Conservation (phyloP, 768 basidiomycete species). For the Naganishia vishniacii region DNA sequence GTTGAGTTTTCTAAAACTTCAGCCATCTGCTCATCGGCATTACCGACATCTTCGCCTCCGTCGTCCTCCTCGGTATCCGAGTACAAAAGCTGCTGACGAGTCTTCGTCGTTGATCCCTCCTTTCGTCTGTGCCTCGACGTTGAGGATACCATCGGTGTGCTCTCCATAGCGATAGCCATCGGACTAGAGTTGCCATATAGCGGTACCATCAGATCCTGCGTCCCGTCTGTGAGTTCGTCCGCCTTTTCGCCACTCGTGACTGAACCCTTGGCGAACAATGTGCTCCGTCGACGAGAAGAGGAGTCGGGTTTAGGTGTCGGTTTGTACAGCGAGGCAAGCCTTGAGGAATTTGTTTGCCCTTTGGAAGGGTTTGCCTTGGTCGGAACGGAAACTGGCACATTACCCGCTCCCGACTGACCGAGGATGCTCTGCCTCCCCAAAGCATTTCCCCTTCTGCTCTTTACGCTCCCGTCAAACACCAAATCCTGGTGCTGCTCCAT, state of each 20-base stretch:
- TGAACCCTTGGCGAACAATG: not conserved
- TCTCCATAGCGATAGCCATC: not conserved
- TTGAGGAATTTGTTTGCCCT: not conserved
- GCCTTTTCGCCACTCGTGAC: not conserved
- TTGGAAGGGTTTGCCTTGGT: not conserved
- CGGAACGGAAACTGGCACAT: not conserved
- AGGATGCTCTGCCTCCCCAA: slow-evolving; percentile 5
- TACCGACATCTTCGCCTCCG: not conserved
- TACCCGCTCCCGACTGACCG: not conserved
- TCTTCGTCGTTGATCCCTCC: not conserved
- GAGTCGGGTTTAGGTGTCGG: slow-evolving; percentile 20
- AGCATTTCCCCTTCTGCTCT: not conserved
- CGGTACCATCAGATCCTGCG: slow-evolving; percentile 5
- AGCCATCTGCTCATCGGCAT: not conserved
- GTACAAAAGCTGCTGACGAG: not conserved
- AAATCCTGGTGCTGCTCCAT: too few relatives aligned
- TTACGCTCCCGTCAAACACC: slow-evolving; percentile 10
- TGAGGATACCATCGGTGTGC: not conserved
- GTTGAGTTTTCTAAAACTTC: not conserved
- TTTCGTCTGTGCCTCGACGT: not conserved
- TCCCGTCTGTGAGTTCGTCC: not conserved
- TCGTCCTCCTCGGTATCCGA: not conserved
- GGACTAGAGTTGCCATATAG: slow-evolving; percentile 6
- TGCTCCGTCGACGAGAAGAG: slow-evolving; percentile 6
- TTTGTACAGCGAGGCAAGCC: slow-evolving; percentile 12